phyloP scores from a whole-genome alignment of 169 alveolate species.

The Neospora caninum region DNA sequence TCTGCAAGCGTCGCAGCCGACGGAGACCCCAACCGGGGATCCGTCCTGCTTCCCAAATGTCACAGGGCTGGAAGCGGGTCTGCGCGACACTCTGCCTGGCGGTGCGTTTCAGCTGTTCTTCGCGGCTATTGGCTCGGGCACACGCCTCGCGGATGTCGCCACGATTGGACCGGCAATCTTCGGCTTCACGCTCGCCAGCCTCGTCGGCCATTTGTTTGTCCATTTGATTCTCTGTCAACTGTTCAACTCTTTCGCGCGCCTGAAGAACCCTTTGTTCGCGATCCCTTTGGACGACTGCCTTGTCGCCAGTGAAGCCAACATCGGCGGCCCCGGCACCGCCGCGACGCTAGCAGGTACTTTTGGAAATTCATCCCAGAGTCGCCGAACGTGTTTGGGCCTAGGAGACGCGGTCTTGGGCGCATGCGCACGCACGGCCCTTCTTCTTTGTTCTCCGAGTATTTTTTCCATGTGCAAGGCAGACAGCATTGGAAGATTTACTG shows the following conservation, averaged over 20 bases:
- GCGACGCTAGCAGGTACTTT: conserved; percentile 20
- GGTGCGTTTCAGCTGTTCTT: conserved; percentile 2
- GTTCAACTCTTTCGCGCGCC: conserved; percentile 2
- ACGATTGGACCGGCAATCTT: not conserved
- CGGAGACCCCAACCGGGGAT: no score
- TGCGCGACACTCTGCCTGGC: not conserved
- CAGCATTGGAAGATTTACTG: no score
- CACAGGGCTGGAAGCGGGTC: no score
- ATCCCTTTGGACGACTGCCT: conserved; percentile 26
- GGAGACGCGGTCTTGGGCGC: not conserved
- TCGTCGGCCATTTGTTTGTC: not conserved
- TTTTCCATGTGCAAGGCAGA: no score
- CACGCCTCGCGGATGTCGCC: conserved; percentile 8
- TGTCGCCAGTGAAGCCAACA: conserved; percentile 9
- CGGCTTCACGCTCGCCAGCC: not conserved
- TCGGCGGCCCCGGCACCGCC: conserved; percentile 44
- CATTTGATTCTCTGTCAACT: not conserved
- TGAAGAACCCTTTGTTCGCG: not conserved
- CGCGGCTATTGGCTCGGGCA: conserved; percentile 14
- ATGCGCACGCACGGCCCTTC: not conserved
- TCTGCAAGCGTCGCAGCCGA: no score
- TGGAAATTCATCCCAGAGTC: not conserved
- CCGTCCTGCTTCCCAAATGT: no score
- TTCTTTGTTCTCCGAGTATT: no score
- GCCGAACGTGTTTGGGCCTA: not conserved